Conservation (phyloP, 1,139 yeast species). For the Lodderomyces orthopsilosis region DNA sequence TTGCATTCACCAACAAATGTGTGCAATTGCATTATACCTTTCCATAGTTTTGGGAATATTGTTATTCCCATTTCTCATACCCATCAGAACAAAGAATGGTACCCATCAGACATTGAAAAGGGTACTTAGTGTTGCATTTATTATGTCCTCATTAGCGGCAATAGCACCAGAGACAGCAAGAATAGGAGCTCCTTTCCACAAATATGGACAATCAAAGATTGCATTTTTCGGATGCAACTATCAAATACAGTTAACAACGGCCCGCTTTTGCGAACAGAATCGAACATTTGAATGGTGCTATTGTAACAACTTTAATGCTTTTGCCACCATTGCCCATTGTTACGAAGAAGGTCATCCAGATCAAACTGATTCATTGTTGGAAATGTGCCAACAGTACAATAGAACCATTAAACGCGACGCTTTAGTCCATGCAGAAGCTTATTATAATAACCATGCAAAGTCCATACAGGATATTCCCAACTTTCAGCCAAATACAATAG, state of each 20-base stretch:
- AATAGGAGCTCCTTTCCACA: conserved; percentile 36
- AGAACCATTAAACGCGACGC: conserved; percentile 26
- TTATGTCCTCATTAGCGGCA: conserved; percentile 22
- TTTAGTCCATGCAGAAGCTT: conserved; percentile 32
- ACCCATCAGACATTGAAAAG: conserved; percentile 14
- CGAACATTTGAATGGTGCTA: conserved; percentile 19
- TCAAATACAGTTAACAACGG: conserved; percentile 22
- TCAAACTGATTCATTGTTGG: conserved; percentile 25
- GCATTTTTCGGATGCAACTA: conserved; percentile 32
- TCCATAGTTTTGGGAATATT: conserved; percentile 18
- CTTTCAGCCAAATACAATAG: conserved; percentile 20
- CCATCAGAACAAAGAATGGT: conserved; percentile 15
- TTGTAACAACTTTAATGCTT: conserved; percentile 32
- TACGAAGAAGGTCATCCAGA: conserved; percentile 24
- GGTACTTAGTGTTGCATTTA: conserved; percentile 16
- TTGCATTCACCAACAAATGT: conserved; percentile 16
- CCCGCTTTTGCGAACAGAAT: conserved; percentile 23
- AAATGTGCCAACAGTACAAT: conserved; percentile 27
- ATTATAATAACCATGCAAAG: conserved; percentile 37
- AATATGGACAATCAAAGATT: conserved; percentile 26
- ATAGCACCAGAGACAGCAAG: conserved; percentile 33
- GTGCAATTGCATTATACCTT: conserved; percentile 18
- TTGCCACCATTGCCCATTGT: conserved; percentile 44
- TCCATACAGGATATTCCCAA: conserved; percentile 19
- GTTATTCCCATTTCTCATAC: conserved; percentile 21